Evolutionary conservation across 2,329 filamentous ascomycete species (phyloP).

Genomic region (Botrytis medusae): DNA sequence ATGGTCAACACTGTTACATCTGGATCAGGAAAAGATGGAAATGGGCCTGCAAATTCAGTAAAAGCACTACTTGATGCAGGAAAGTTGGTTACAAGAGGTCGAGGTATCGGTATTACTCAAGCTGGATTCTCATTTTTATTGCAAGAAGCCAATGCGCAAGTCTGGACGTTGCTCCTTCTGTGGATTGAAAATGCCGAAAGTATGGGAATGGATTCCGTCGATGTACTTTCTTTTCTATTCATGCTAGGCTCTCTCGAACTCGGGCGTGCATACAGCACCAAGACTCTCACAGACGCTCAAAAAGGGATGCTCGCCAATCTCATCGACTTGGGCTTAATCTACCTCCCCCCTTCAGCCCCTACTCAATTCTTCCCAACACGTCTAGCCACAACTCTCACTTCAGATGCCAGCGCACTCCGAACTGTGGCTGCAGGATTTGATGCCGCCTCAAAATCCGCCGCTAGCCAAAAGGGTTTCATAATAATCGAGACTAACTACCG

Average conservation of each 20-base stretch:
- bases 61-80: conserved; percentile 81
- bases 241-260: conserved; percentile 91
- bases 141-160: conserved; percentile 93
- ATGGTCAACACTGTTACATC: conserved; percentile 76
- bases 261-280: conserved; percentile 85
- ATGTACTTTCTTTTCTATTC: conserved; percentile 95
- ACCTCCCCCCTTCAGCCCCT: conserved; percentile 59
- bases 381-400: conserved; percentile 89
- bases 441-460: conserved; percentile 56
- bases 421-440: conserved; percentile 68
- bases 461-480: conserved; percentile 71
- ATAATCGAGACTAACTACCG: conserved; percentile 98
- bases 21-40: conserved; percentile 48
- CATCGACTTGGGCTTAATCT: conserved; percentile 89
- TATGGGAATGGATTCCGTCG: conserved; percentile 76
- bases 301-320: conserved; percentile 87
- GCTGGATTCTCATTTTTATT: conserved; percentile 92
- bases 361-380: conserved; percentile 84
- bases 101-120: conserved; percentile 75
- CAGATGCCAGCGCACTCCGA: conserved; percentile 66
- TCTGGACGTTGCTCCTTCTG: conserved; percentile 91
- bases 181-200: conserved; percentile 81
- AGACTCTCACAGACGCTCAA: conserved; percentile 77
- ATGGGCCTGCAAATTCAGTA: conserved; percentile 71
- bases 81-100: conserved; percentile 68